Evolutionary conservation across 2,329 filamentous ascomycete species (phyloP), one percentile per base, ranked within the genome.

Genomic region (Cercospora nicotianae): DNA sequence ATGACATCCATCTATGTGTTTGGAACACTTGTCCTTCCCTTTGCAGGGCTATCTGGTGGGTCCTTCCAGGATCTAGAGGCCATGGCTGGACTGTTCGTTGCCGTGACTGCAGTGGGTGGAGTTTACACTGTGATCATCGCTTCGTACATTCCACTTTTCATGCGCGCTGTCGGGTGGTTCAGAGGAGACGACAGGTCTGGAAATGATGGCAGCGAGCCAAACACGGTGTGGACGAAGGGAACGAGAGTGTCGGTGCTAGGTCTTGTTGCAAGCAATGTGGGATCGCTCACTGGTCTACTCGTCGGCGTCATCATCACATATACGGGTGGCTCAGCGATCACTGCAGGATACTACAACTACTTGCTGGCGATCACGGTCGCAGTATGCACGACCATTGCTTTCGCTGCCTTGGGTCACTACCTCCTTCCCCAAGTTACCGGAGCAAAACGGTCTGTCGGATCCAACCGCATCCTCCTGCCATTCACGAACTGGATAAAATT

Each of bases 401-500:
- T 55, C 28, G 48, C 48, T 55, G 48, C 18, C 10, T 23, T 55
- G 16, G 48, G 48, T 12, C 48, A 55, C 48, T 55, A 55, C 18
- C 48, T 55, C 18, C 48, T 55, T 12, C 48, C 48, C 26, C 48
- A 26, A 12, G 26, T 55, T 26, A 55, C 13, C 10, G 48, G 48
- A 23, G 48, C 48, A 55, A 55, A 55, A 55, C 48, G 48, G 10
- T 26, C 48, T 20, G 26, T 55, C 9, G 48, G 48, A 55, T 55
- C 48, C 16, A 55, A 55, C 48, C 48, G 18, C 10, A 55, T 55
- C 18, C 48, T 55, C 48, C 18, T 83, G n/a, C 65, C 71, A 2
- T 75, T 79, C 36, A 79, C 75, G 12, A 84, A 83, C 68, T 82
- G 80, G 79, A 73, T 77, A 7, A 78, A 78, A 57, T 23, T 55